phyloP scores from a whole-genome alignment of 352 stramenopile genomes.

The Pythium grandisporangium region DNA sequence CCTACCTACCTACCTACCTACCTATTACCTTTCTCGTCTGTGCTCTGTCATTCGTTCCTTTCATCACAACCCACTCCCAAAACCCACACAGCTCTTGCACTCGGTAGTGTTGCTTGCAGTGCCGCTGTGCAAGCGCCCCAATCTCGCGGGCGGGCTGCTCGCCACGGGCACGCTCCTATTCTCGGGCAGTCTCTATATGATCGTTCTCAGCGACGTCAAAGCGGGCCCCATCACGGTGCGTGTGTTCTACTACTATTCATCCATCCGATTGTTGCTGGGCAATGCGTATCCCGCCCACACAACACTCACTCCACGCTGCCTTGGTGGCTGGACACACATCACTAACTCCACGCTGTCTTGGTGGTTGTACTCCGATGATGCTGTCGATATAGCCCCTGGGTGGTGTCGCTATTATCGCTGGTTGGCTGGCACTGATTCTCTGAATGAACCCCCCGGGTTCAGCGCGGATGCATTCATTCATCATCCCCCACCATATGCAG shows the following conservation, averaged over 20 bases:
- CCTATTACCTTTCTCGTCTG: conserved; percentile 1
- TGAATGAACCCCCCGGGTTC: no score
- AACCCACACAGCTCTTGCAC: conserved; percentile 53
- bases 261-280: not conserved
- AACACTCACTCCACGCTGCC: no score
- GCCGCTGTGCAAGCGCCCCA: conserved; percentile 52
- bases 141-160: conserved; percentile 44
- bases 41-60: no score
- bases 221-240: conserved; percentile 70
- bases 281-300: no score
- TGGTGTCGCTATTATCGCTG: conserved; percentile 53
- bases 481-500: no score
- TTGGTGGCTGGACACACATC: no score
- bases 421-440: conserved; percentile 62
- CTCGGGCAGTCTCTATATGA: conserved; percentile 68
- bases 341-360: no score
- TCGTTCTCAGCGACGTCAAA: conserved; percentile 71
- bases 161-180: conserved; percentile 61
- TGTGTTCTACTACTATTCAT: not conserved
- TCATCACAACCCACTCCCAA: no score
- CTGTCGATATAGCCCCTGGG: conserved; percentile 63
- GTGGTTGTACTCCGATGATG: no score
- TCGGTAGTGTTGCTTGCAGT: conserved; percentile 62
- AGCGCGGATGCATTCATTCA: no score
- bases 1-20: no score